These are phyloP conservation scores for Talaromyces sp. DNA, from an alignment of 2,329 filamentous ascomycete genomes.

Conservation along the genomic window DNA sequence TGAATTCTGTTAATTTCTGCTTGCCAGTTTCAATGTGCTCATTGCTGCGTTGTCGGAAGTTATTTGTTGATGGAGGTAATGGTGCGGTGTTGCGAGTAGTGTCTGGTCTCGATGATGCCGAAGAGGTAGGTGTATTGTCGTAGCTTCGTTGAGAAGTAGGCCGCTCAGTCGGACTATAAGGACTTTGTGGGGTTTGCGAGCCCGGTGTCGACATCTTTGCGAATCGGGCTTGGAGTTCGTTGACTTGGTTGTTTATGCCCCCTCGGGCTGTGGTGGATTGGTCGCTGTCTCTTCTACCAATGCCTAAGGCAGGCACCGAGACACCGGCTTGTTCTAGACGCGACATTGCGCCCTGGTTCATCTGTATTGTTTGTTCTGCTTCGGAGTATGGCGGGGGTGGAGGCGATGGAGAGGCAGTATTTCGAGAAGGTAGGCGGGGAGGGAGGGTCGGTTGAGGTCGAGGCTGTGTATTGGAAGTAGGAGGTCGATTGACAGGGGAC, in stretches of 20 bases:
- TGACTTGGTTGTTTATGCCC: constrained; percentile 48
- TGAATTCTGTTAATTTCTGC: constrained; percentile 55
- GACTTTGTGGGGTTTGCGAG: constrained; percentile 25
- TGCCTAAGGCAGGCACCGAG: constrained; percentile 73
- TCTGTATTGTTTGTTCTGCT: constrained; percentile 32
- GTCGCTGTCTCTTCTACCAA: constrained; percentile 47
- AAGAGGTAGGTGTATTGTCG: constrained; percentile 34
- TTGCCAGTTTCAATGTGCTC: constrained; percentile 63
- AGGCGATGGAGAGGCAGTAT: constrained; percentile 52
- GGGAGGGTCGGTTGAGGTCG: constrained; percentile 54
- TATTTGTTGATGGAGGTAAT: constrained; percentile 58
- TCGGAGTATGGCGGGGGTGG: constrained; percentile 48
- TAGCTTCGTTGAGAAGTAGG: constrained; percentile 21
- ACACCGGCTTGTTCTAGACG: constrained; percentile 72
- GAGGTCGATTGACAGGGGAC: constrained; percentile 28
- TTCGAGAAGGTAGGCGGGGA: constrained; percentile 69
- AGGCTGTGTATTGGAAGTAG: constrained; percentile 33
- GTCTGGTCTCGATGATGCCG: constrained; percentile 57
- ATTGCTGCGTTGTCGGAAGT: constrained; percentile 68
- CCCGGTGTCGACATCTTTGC: constrained; percentile 49
- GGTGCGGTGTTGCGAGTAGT: constrained; percentile 53
- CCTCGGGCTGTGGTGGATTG: constrained; percentile 33
- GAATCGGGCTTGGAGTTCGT: constrained; percentile 68
- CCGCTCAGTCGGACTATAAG: constrained; percentile 20
- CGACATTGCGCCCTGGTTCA: constrained; percentile 60